Evolutionary conservation across 352 stramenopile genomes (phyloP), one percentile per base, ranked within the genome.

Genomic region (Phytopythium ostracodes): DNA sequence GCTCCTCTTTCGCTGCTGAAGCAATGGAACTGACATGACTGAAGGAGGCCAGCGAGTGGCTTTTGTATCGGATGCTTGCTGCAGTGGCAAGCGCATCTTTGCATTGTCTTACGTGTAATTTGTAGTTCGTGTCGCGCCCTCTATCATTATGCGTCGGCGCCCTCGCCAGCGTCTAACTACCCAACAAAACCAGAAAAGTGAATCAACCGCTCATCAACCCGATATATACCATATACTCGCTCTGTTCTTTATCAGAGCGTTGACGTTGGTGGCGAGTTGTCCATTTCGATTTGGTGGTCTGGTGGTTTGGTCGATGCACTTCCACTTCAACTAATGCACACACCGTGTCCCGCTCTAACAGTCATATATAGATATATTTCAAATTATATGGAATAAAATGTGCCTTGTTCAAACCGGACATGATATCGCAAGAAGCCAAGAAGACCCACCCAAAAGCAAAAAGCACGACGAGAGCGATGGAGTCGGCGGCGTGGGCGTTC

Each of bases 401-500:
- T n/a, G n/a, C n/a, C n/a, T n/a, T n/a, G n/a, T n/a, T 36, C 31
- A 4, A 36, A 36, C 31, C 31, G 31, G 31, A 36, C 31, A 36
- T 9, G n/a, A n/a, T n/a, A n/a, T n/a, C n/a, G n/a, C n/a, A n/a
- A n/a, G n/a, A n/a, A n/a, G n/a, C n/a, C n/a, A n/a, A n/a, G n/a
- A n/a, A n/a, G n/a, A n/a, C n/a, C n/a, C n/a, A n/a, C n/a, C n/a
- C n/a, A n/a, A n/a, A n/a, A n/a, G n/a, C n/a, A n/a, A n/a, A n/a
- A n/a, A n/a, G n/a, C n/a, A n/a, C n/a, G n/a, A n/a, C n/a, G n/a
- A n/a, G n/a, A n/a, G 24, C 33, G 11, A 55, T 60, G 50, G 65
- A 62, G 47, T 44, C 59, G 55, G 38, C 59, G 11, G 43, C 44
- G 22, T 46, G 50, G 51, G 58, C 52, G 44, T 73, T 75, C 54